phyloP scores from a whole-genome alignment of 768 basidiomycete genomes.

The Tulasnella sp. region DNA sequence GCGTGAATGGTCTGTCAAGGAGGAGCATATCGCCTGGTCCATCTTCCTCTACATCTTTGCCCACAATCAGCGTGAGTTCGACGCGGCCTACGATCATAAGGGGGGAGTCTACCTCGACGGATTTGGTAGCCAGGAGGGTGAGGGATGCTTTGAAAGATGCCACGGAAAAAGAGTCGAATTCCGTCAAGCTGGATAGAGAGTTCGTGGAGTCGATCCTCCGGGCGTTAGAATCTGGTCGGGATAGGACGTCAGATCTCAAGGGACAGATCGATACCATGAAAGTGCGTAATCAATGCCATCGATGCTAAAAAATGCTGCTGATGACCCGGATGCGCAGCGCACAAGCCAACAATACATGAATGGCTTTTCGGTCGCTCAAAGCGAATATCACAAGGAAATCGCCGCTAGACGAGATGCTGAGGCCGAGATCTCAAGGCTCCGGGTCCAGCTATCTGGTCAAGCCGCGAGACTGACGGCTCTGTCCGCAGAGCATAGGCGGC shows the following conservation, averaged over 20 bases:
- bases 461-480: conserved; percentile 78
- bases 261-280: conserved; percentile 76
- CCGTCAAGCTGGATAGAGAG: conserved; percentile 59
- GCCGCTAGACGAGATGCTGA: conserved; percentile 83
- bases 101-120: conserved; percentile 25
- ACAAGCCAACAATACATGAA: conserved; percentile 87
- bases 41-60: not conserved
- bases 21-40: not conserved
- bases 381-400: conserved; percentile 88
- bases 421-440: conserved; percentile 77
- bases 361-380: conserved; percentile 83
- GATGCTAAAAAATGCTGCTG: not conserved
- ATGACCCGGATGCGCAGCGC: conserved; percentile 40
- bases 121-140: conserved; percentile 21
- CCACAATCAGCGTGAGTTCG: not conserved
- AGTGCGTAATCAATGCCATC: conserved; percentile 44
- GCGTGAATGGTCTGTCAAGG: not conserved
- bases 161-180: conserved; percentile 45
- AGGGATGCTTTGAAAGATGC: conserved; percentile 50
- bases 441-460: conserved; percentile 81
- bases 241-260: conserved; percentile 54
- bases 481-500: conserved; percentile 63
- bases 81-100: not conserved
- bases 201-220: conserved; percentile 61
- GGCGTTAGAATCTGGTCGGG: conserved; percentile 53